Conservation (phyloP, 805 yeast species). For the Candida qinlingensis region DNA sequence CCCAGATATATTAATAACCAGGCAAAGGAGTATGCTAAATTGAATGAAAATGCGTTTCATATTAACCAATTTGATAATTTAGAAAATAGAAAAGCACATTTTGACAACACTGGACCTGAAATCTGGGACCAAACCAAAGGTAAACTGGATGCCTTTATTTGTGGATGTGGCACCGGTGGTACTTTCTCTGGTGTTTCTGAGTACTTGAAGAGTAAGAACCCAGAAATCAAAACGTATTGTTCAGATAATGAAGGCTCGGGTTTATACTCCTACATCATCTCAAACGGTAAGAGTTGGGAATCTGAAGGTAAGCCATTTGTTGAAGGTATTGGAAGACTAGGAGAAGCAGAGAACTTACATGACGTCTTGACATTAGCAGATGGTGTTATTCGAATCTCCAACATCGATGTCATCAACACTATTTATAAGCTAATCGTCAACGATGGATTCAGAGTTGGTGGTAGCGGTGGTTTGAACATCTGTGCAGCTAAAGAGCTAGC, state of each 20-base stretch:
- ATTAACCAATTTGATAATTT: constrained; percentile 82
- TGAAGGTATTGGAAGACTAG: constrained; percentile 24
- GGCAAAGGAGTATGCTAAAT: constrained; percentile 28
- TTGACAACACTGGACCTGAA: constrained; percentile 71
- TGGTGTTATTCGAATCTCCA: constrained; percentile 16
- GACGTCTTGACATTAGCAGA: constrained; percentile 16
- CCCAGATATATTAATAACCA: constrained; percentile 30
- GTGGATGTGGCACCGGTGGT: constrained; percentile 85
- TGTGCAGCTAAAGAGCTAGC: constrained; percentile 21
- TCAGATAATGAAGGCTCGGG: constrained; percentile 88
- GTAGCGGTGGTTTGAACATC: constrained; percentile 21
- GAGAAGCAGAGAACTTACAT: constrained; percentile 15
- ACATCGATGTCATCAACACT: constrained; percentile 15
- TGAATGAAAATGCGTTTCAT: constrained; percentile 49
- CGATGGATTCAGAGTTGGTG: constrained; percentile 20
- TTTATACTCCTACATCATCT: constrained; percentile 26
- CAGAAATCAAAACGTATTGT: constrained; percentile 41
- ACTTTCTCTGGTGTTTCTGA: constrained; percentile 73
- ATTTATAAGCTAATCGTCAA: constrained; percentile 15
- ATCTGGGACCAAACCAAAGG: constrained; percentile 56
- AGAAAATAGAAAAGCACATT: constrained; percentile 69
- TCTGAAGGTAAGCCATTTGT: constrained; percentile 22
- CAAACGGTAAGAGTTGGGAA: constrained; percentile 18
- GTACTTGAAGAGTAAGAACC: constrained; percentile 47
- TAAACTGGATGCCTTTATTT: constrained; percentile 55